A percentile compares a stretch with the other conserved stretches of the same genome.
Conservation (phyloP, 2,329 filamentous ascomycete genomes). For the Aureobasidium namibiae region DNA sequence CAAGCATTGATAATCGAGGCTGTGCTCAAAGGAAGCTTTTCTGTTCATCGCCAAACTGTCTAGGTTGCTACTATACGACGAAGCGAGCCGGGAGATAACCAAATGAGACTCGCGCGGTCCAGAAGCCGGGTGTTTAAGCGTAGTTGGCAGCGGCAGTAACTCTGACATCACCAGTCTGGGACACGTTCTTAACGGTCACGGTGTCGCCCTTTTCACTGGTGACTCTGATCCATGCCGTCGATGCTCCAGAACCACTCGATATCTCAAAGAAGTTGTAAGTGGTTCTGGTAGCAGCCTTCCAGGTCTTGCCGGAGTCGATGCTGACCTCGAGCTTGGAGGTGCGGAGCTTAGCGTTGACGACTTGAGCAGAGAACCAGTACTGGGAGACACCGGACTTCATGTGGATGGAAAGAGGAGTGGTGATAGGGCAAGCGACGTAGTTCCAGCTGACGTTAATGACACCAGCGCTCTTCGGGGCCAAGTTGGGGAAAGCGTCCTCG, state of each 20-base stretch:
- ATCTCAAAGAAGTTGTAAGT: slow-evolving; percentile 21
- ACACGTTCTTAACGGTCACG: slow-evolving; percentile 16
- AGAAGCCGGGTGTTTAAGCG: slow-evolving; percentile 3
- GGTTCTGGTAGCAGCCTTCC: slow-evolving; percentile 16
- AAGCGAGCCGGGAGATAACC: not conserved
- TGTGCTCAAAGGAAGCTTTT: not conserved
- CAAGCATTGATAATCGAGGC: no score
- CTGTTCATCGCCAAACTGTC: not conserved
- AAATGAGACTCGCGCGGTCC: no score
- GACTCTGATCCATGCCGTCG: slow-evolving; percentile 17
- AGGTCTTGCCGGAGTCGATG: slow-evolving; percentile 19
- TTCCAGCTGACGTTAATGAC: slow-evolving; percentile 37
- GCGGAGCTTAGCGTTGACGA: slow-evolving; percentile 19
- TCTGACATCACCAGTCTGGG: slow-evolving; percentile 16
- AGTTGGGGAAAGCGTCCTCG: slow-evolving; percentile 40
- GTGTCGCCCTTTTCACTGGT: slow-evolving; percentile 14
- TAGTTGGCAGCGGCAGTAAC: slow-evolving; percentile 19
- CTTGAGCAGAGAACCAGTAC: slow-evolving; percentile 21
- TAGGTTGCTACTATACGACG: not conserved
- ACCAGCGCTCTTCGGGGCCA: slow-evolving; percentile 39
- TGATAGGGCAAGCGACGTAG: slow-evolving; percentile 23
- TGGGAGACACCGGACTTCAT: slow-evolving; percentile 18
- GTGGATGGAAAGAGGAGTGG: slow-evolving; percentile 17
- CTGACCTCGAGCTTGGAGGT: slow-evolving; percentile 18
- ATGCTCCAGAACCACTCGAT: slow-evolving; percentile 8